These are phyloP conservation scores for Bruguiera gymnorhiza DNA, from an alignment of 345 rosid species.

Conservation along the genomic window DNA sequence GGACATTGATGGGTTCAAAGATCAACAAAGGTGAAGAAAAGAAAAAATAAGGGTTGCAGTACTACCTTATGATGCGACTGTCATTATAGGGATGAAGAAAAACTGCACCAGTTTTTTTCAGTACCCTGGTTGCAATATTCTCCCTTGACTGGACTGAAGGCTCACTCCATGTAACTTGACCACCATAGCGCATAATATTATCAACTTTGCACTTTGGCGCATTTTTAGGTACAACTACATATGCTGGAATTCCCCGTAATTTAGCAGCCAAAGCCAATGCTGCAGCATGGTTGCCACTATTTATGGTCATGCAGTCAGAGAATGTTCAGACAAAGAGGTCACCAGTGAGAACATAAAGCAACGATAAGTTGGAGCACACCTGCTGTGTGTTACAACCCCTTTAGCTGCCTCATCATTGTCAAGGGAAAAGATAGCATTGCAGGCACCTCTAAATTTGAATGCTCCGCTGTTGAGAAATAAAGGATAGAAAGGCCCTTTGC, in stretches of 20 bases:
- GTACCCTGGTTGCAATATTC: conserved; percentile 48
- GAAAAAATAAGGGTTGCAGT: conserved; percentile 5
- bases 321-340: conserved; percentile 6
- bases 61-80: conserved; percentile 67
- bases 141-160: conserved; percentile 66
- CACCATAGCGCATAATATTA: conserved; percentile 79
- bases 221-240: conserved; percentile 72
- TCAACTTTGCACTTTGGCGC: conserved; percentile 90
- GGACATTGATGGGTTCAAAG: background rate
- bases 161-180: conserved; percentile 74
- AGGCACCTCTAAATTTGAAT: conserved; percentile 90
- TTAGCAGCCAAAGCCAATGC: conserved; percentile 92
- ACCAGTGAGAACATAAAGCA: conserved; percentile 1
- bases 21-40: background rate
- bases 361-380: conserved; percentile 34
- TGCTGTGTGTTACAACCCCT: conserved; percentile 95
- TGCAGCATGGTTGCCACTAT: conserved; percentile 95
- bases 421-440: conserved; percentile 79
- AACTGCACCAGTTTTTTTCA: conserved; percentile 73
- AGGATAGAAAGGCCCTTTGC: background rate
- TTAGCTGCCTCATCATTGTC: conserved; percentile 57
- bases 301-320: conserved; percentile 20
- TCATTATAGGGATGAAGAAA: conserved; percentile 83
- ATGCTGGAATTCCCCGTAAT: conserved; percentile 62
- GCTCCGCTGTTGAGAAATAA: conserved; percentile 57